A percentile compares a stretch with the other conserved stretches of the same genome.
Conservation (phyloP, 495 filamentous ascomycete species). For the Xylaria cubensis region DNA sequence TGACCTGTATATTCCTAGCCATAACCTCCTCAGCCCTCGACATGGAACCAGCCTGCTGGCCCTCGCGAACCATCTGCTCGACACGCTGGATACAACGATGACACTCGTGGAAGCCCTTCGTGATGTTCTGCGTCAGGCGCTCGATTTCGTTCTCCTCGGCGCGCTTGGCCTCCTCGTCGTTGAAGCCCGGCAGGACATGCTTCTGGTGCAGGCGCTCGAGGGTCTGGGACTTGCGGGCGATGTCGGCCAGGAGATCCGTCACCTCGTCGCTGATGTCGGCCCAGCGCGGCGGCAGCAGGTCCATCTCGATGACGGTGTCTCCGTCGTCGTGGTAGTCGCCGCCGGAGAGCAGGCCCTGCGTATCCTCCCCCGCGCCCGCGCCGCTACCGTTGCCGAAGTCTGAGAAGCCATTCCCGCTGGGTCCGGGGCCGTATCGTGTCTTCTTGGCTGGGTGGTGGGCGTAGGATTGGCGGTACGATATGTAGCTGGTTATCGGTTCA, state of each 20-base stretch:
- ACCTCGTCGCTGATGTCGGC: constrained; percentile 95
- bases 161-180: constrained; percentile 86
- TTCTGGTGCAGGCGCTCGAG: constrained; percentile 95
- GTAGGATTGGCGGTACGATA: constrained; percentile 98
- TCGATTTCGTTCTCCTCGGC: constrained; percentile 90
- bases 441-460: constrained; percentile 92
- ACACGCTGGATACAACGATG: constrained; percentile 86
- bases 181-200: constrained; percentile 94
- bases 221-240: constrained; percentile 79
- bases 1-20: constrained; percentile 94
- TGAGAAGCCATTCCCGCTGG: constrained; percentile 71
- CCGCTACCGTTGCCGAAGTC: constrained; percentile 51
- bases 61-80: constrained; percentile 81
- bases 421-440: constrained; percentile 67
- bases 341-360: constrained; percentile 84
- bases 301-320: constrained; percentile 98
- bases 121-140: constrained; percentile 86
- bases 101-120: constrained; percentile 85
- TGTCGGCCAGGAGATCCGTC: constrained; percentile 77
- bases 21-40: constrained; percentile 88
- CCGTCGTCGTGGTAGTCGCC: constrained; percentile 84
- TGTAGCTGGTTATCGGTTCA: too few relatives aligned
- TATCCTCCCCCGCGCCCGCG: constrained; percentile 65
- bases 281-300: constrained; percentile 93
- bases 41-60: constrained; percentile 69